Conservation (phyloP, 768 basidiomycete species). For the Agaricus subrufescens region DNA sequence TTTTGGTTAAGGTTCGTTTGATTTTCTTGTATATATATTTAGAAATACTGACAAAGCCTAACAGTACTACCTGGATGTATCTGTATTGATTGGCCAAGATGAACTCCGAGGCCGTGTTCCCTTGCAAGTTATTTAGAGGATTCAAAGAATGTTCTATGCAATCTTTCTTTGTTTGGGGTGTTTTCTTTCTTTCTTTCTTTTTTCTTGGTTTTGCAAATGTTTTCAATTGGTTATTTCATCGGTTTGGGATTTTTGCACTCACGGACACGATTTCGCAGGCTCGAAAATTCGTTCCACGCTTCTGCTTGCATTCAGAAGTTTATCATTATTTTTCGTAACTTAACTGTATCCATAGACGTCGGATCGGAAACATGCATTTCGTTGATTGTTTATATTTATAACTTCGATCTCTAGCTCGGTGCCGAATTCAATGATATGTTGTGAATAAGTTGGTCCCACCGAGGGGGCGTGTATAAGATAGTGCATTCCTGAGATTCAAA, state of each 20-base stretch:
- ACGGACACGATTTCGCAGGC: not conserved
- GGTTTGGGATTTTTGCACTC: not conserved
- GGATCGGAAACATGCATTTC: no score
- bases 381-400: no score
- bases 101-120: constrained; percentile 59
- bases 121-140: constrained; percentile 45
- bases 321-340: constrained; percentile 9
- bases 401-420: no score
- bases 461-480: no score
- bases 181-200: constrained; percentile 12
- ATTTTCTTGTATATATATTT: not conserved
- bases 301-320: not conserved
- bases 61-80: constrained; percentile 72
- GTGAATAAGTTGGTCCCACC: not conserved
- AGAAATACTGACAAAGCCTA: constrained; percentile 9
- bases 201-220: not conserved
- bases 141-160: not conserved
- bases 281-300: not conserved
- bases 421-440: no score
- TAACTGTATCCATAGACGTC: not conserved
- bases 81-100: constrained; percentile 62
- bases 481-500: no score
- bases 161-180: not conserved
- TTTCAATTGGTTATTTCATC: constrained; percentile 3
- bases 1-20: constrained; percentile 58